Evolutionary conservation across 2,329 filamentous ascomycete species (phyloP).

Genomic region (Madurella mycetomatis): DNA sequence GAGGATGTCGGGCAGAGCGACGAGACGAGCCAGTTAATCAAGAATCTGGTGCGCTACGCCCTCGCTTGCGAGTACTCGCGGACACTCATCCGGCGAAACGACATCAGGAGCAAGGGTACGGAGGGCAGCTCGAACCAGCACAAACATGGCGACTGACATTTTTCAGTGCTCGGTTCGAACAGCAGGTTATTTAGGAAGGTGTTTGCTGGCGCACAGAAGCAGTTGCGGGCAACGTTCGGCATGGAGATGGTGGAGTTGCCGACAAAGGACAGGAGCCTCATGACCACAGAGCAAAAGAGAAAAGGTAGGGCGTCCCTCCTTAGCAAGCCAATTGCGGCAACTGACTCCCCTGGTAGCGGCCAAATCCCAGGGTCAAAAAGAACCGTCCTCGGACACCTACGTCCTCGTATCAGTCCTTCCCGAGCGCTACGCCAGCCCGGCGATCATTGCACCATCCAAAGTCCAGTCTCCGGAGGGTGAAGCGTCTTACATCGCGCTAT

Average conservation of each 20-base stretch:
- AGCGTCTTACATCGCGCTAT: conserved; percentile 75
- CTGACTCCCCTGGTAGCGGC: conserved; percentile 28
- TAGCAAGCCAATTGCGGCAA: neutral
- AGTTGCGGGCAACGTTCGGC: conserved; percentile 72
- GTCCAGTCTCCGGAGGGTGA: conserved; percentile 64
- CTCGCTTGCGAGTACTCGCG: conserved; percentile 62
- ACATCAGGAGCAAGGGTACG: conserved; percentile 60
- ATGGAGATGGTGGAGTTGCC: conserved; percentile 89
- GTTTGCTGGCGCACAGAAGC: conserved; percentile 70
- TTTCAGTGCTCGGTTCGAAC: conserved; percentile 64
- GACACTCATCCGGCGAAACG: conserved; percentile 55
- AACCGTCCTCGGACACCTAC: conserved; percentile 63
- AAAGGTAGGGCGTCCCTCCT: conserved; percentile 50
- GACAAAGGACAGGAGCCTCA: conserved; percentile 70
- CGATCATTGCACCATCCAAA: conserved; percentile 64
- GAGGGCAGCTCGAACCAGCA: neutral
- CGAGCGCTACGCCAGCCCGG: conserved; percentile 57
- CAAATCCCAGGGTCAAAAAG: conserved; percentile 47
- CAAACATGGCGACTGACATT: neutral
- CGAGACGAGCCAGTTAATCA: conserved; percentile 49
- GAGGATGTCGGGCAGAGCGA: conserved; percentile 28
- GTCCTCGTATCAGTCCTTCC: conserved; percentile 73
- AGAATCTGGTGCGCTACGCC: conserved; percentile 65
- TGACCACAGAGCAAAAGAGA: conserved; percentile 62
- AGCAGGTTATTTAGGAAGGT: conserved; percentile 69